Evolutionary conservation across 1,284 basidiomycete genomes (phyloP), one percentile per base, ranked within the genome.

Genomic region (Ceratobasidium sp.): DNA sequence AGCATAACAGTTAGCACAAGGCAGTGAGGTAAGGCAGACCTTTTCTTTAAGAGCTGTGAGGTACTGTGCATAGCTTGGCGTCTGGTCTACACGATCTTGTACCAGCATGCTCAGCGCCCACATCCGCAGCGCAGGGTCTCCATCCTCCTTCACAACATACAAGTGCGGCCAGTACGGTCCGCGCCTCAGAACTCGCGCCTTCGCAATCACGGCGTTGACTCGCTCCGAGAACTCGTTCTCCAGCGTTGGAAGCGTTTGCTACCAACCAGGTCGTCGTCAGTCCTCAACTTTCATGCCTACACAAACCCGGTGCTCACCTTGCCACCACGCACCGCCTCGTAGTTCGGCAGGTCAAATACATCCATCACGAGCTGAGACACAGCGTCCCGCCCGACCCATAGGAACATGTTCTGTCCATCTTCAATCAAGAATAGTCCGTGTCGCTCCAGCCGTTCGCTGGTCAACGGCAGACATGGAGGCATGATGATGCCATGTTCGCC

Each of bases 81-180:
- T 87, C 77, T 94, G 90, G 82, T 99, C 98, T 80, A 95, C 92
- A 75, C 98, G 90, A 83, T 99, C 98, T 84, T 99, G 96, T 79
- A 99, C 92, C 79, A 99, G 88, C 81, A 91, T 88, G 80, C 94
- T 96, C 77, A 99, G 86, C 0, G 97, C 98, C 96, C 96, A 98
- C 78, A 95, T 88, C 75, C 96, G 86, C 80, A 99, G 85, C 62
- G 95, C 91, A 1, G 95, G 94, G 83, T 99, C 98, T 74, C 96
- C 97, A 79, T 99, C 98, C 81, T 98, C 96, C 84, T 99, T 99
- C 79, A 98, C 96, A 54, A 99, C 85, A 81, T 98, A 99, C n/a
- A 99, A 84, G 81, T 98, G 94, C 16, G 95, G 94, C 80, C 92
- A 91, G 83, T 98, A 99, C 3, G 92, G 90, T 9, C 97, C 96